Base-by-base conservation (phyloP, 1,139 yeast species). In the Scheffersomyces lignicola region DNA sequence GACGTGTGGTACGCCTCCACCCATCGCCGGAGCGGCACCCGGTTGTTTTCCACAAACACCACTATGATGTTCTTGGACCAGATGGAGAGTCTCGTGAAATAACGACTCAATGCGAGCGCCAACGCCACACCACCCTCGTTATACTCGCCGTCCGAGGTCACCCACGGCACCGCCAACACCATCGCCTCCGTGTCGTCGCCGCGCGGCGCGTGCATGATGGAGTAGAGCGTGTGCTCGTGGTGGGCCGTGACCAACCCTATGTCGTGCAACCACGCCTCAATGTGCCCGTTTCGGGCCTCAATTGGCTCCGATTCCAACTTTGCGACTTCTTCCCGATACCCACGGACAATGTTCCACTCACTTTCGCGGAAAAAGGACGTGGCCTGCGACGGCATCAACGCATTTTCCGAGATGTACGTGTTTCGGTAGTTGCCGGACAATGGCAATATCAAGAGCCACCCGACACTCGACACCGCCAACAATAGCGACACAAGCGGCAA, bases 161-260 rank as follows among this genome's bases (percentile, higher is more conserved):
- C 59, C 94, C 96, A 92, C 0, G 98, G 97, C 5, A 94, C 89
- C 7, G 83, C 85, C 31, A 94, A 59, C 3, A 90, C 95, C 79
- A 94, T 84, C 0, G 97, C 89, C 56, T 94, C 98, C 1, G 97
- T 89, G 42, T 92, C 95, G 51, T 92, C 97, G 16, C 97, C 97
- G 45, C 96, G 67, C 2, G 97, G 95, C 0, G 96, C 95, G 54
- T 88, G 96, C 62, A 87, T 72, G 11, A 90, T 77, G 1, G 89
- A 96, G 54, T 90, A 92, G 25, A 88, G 66, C 12, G 88, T 83
- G 42, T 73, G 65, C 14, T 57, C 52, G 43, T 65, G 70, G 41
- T 62, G 60, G 7, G 83, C 69, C 0, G 94, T 75, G 53, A 82
- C 81, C 48, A 83, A 74, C 2, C 97, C 97, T 44, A 83, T 71